These are phyloP conservation scores for Jamesozyma hellenica DNA, from an alignment of 805 yeast species.

Conservation along the genomic window DNA sequence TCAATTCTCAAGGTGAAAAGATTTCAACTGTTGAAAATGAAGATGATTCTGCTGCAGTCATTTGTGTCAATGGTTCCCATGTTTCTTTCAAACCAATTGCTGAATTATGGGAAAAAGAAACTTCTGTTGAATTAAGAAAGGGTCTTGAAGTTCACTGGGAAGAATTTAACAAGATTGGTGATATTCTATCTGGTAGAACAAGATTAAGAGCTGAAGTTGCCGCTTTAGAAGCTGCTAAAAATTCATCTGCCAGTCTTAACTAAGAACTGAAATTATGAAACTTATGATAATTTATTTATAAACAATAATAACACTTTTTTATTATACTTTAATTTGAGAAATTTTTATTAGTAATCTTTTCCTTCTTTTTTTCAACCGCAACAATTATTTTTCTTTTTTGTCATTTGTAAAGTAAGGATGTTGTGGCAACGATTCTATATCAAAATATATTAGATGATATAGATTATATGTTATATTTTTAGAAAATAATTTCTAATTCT, in stretches of 20 bases:
- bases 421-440: no score
- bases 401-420: no score
- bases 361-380: no score
- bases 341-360: no score
- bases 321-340: no score
- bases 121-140: constrained; percentile 54
- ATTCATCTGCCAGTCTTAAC: neutral
- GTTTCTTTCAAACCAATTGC: constrained; percentile 49
- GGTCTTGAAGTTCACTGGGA: constrained; percentile 64
- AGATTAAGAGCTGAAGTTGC: constrained; percentile 36
- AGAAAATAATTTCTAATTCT: no score
- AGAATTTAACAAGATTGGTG: constrained; percentile 46
- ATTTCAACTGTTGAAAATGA: constrained; percentile 36
- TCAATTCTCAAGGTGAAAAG: constrained; percentile 38
- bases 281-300: no score
- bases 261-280: constrained; percentile 2
- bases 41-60: constrained; percentile 44
- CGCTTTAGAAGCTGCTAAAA: constrained; percentile 7
- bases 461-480: no score
- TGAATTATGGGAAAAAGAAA: constrained; percentile 48
- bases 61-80: constrained; percentile 61
- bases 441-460: no score
- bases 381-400: no score
- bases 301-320: no score
- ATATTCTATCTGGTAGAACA: constrained; percentile 64